A percentile compares a stretch with the other conserved stretches of the same genome.
phyloP scores from a whole-genome alignment of 2,329 filamentous ascomycete species.

The Epichloe gansuensis region DNA sequence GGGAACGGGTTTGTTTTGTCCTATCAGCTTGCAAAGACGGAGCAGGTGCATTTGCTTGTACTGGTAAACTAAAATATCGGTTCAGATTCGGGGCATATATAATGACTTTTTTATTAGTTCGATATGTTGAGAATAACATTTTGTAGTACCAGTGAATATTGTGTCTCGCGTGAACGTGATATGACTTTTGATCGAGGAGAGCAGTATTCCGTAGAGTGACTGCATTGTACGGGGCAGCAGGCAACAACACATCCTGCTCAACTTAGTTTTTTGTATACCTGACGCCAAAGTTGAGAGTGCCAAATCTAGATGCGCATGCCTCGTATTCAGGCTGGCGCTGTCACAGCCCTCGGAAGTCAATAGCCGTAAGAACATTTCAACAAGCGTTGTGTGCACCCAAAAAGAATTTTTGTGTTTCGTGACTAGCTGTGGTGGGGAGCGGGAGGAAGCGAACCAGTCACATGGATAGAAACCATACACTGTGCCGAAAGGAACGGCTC shows the following conservation, averaged over 20 bases:
- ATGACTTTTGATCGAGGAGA: not conserved
- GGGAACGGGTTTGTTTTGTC: slow-evolving; percentile 5
- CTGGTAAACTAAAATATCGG: slow-evolving; percentile 15
- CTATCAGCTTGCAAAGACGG: slow-evolving; percentile 16
- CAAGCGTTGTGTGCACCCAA: not conserved
- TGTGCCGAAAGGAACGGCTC: not conserved
- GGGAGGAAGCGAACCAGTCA: slow-evolving; percentile 4
- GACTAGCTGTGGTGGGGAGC: not conserved
- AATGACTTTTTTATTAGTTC: slow-evolving; percentile 2
- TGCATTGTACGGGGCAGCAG: too few relatives aligned
- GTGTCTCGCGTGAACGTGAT: not conserved
- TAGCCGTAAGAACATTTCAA: too few relatives aligned
- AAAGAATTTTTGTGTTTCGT: not conserved
- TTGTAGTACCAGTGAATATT: not conserved
- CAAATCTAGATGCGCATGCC: too few relatives aligned
- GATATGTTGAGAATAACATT: not conserved
- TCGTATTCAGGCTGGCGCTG: too few relatives aligned
- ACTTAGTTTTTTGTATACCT: too few relatives aligned
- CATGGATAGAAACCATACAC: not conserved
- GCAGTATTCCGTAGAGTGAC: not conserved
- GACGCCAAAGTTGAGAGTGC: too few relatives aligned
- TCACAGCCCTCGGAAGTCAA: not conserved
- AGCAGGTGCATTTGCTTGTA: slow-evolving; percentile 20
- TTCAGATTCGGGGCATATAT: slow-evolving; percentile 3
- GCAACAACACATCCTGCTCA: too few relatives aligned